Base-by-base conservation (phyloP, 2,329 filamentous ascomycete genomes). In the Ceratocystis smalleyi region DNA sequence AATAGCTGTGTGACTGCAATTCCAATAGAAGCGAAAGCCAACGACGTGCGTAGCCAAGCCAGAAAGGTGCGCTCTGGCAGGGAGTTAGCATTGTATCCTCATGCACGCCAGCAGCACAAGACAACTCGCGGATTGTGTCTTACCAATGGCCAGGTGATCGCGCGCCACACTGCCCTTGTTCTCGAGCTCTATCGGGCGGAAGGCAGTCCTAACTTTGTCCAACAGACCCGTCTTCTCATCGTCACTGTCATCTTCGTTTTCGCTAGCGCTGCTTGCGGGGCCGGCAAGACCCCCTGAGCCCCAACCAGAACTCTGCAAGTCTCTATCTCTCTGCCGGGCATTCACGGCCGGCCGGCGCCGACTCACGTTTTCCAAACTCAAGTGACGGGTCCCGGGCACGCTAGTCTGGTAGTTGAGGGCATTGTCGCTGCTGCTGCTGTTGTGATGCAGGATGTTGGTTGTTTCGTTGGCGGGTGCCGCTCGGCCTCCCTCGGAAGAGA, bases 1-100 rank as follows among this genome's bases (percentile, higher is more conserved):
- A 94, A 92, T 59, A 94, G 82, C 73, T 94, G 89, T 0, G 89
- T 92, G 49, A 94, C 82, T 54, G 88, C 89, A 66, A 94, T 88
- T 65, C 89, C 89, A 69, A 94, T 92, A 43, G 83, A 87, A 10
- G 88, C 87, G 71, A 94, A 94, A 27, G 87, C 84, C 43, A 94
- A 80, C 1, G 87, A 91, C 2, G 89, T 94, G 62, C 89, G 83
- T 54, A 94, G 80, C 89, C 89, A 94, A 64, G 89, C 89, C 40
- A 94, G 82, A 73, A 92, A 94, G 0, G 89, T 94, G 22, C 89
- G 82, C 74, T 94, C 89, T 91, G 15, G 8, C 2, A 27, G 69
- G n/a, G n/a, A 10, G 27, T 62, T 15, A 62, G 60, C 43, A 35
- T 30, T 40, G 24, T 61, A 8, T n/a, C n/a, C 17, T 30, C 19